These are phyloP conservation scores for Entomortierella parvispora DNA, from an alignment of 192 early-diverging fungal species.

Conservation along the genomic window DNA sequence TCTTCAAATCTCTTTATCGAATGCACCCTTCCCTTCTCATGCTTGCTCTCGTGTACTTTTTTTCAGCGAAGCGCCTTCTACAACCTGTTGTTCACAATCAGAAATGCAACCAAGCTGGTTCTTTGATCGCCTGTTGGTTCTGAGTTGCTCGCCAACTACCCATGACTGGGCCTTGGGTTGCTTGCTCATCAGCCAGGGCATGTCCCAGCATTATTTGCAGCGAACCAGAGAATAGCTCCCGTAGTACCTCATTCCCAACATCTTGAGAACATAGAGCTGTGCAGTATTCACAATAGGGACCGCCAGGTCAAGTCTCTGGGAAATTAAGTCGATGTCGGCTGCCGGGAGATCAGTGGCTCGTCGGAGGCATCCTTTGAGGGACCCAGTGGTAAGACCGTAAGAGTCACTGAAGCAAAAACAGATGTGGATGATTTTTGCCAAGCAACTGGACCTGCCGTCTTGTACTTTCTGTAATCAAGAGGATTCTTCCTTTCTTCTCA, in stretches of 20 bases:
- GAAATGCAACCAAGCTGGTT: background rate
- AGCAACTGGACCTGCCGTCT: background rate
- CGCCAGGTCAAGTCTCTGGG: background rate
- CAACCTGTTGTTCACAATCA: no score
- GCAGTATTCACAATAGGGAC: background rate
- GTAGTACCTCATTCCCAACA: background rate
- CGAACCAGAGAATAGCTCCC: background rate
- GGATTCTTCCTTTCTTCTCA: background rate
- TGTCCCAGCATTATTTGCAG: background rate
- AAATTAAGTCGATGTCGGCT: background rate
- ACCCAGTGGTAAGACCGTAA: conserved; percentile 3
- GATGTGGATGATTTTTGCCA: background rate
- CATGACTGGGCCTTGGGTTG: no score
- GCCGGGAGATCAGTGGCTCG: conserved; percentile 3
- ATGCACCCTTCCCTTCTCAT: no score
- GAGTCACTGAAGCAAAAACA: background rate
- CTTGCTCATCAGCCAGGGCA: background rate
- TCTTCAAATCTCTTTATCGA: no score
- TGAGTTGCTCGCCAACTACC: no score
- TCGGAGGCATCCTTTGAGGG: background rate
- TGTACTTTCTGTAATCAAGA: background rate
- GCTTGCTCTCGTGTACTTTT: no score
- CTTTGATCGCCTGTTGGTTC: background rate
- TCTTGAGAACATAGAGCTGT: background rate
- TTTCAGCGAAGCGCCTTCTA: no score